Conservation (phyloP, 805 yeast species). For the Teunomyces kruisii region DNA sequence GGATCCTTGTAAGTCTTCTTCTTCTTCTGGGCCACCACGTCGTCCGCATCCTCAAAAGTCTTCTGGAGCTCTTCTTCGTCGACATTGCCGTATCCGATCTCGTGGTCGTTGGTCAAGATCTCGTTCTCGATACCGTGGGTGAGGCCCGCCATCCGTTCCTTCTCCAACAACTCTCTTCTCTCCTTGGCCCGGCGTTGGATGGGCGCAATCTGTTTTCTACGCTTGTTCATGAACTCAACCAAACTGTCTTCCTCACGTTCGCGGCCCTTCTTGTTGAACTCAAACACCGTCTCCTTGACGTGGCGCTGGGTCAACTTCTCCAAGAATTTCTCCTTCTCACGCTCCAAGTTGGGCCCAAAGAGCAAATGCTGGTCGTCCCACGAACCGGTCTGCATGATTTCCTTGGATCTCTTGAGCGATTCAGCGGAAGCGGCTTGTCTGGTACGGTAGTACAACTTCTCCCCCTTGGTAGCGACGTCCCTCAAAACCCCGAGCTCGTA, state of each 20-base stretch:
- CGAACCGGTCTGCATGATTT: constrained; percentile 59
- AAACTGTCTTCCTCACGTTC: constrained; percentile 57
- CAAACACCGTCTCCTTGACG: constrained; percentile 90
- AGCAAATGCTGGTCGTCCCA: constrained; percentile 89
- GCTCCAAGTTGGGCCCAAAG: constrained; percentile 74
- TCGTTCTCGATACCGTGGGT: constrained; percentile 75
- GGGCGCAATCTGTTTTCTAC: constrained; percentile 87
- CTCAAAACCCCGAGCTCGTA: constrained; percentile 66
- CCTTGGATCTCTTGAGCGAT: constrained; percentile 83
- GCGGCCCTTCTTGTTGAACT: constrained; percentile 59
- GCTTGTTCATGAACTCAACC: constrained; percentile 78
- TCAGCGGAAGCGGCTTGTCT: constrained; percentile 84
- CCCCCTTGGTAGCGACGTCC: constrained; percentile 83
- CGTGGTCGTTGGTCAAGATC: constrained; percentile 51
- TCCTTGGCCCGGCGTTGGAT: constrained; percentile 78
- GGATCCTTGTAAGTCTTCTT: constrained; percentile 69
- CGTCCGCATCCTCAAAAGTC: constrained; percentile 55
- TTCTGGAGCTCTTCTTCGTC: constrained; percentile 47
- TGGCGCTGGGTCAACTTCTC: constrained; percentile 67
- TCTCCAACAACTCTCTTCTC: constrained; percentile 62
- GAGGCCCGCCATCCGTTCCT: constrained; percentile 74
- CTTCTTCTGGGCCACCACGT: constrained; percentile 27
- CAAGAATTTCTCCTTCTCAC: constrained; percentile 70
- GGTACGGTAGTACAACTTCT: constrained; percentile 80
- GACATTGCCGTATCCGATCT: constrained; percentile 41